A percentile compares a stretch with the other conserved stretches of the same genome.
These are phyloP conservation scores for Colletotrichum godetiae DNA, from an alignment of 2,329 filamentous ascomycete species.

Conservation along the genomic window DNA sequence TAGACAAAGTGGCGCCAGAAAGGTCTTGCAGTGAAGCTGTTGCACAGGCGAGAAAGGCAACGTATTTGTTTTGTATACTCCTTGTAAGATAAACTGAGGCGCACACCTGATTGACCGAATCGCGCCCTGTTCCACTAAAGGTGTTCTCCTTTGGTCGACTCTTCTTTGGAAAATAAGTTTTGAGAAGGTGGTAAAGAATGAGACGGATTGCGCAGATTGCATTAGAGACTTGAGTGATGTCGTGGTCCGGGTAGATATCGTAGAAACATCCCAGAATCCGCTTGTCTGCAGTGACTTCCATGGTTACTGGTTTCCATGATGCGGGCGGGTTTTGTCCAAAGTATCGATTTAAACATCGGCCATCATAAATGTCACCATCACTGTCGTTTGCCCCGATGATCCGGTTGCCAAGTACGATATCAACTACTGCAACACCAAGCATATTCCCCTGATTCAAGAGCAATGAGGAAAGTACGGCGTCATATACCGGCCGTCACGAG, in stretches of 20 bases:
- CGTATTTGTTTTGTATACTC: constrained; percentile 8
- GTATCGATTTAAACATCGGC: background rate
- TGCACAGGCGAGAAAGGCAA: constrained; percentile 37
- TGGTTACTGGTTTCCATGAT: background rate
- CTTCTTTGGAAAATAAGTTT: background rate
- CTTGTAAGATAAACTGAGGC: constrained; percentile 36
- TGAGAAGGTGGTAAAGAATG: constrained; percentile 32
- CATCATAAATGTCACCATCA: too few relatives aligned
- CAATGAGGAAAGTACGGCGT: too few relatives aligned
- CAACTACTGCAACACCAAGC: too few relatives aligned
- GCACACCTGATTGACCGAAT: constrained; percentile 21
- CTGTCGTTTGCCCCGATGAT: too few relatives aligned
- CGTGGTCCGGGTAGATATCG: constrained; percentile 38
- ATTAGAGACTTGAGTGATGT: constrained; percentile 39
- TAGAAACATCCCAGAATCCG: constrained; percentile 35
- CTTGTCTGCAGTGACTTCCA: background rate
- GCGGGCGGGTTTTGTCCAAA: background rate
- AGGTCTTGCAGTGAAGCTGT: constrained; percentile 36
- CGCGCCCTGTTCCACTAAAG: background rate
- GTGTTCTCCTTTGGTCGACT: background rate
- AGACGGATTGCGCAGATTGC: constrained; percentile 38
- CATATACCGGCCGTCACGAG: too few relatives aligned
- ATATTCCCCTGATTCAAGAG: too few relatives aligned
- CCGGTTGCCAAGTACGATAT: too few relatives aligned
- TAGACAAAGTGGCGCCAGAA: constrained; percentile 38